Conservation (phyloP, 768 basidiomycete genomes). For the Amylocystis lapponica region DNA sequence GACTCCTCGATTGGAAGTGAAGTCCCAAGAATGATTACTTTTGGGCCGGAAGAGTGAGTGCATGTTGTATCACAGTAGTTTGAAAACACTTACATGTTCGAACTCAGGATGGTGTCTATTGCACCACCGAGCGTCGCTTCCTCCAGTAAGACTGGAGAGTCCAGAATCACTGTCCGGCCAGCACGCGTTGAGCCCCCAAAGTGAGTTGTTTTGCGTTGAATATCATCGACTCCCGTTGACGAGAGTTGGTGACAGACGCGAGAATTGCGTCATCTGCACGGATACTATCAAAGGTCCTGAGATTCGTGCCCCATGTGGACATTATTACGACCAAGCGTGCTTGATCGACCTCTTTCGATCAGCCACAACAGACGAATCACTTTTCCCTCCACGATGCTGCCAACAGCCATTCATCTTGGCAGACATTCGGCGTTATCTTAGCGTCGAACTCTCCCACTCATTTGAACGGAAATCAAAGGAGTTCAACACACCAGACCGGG, state of each 20-base stretch:
- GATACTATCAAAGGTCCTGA: slow-evolving; percentile 8
- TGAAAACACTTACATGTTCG: too few species aligned
- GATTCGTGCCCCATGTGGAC: slow-evolving; percentile 15
- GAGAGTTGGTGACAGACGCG: background rate
- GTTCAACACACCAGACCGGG: slow-evolving; percentile 38
- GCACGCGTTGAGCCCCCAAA: too few species aligned
- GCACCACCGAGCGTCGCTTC: too few species aligned
- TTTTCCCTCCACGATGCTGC: slow-evolving; percentile 27
- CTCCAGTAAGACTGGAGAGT: too few species aligned
- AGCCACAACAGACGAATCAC: slow-evolving; percentile 21
- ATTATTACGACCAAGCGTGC: slow-evolving; percentile 22
- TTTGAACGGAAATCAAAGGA: slow-evolving; percentile 42
- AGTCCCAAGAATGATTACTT: too few species aligned
- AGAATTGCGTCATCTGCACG: slow-evolving; percentile 14
- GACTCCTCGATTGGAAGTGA: too few species aligned
- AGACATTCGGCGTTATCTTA: slow-evolving; percentile 14
- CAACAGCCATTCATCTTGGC: slow-evolving; percentile 13
- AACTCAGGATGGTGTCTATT: too few species aligned
- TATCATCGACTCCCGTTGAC: too few species aligned
- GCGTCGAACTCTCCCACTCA: slow-evolving; percentile 4
- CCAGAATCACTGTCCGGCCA: too few species aligned
- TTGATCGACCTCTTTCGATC: slow-evolving; percentile 21
- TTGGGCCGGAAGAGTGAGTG: too few species aligned
- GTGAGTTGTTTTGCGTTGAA: too few species aligned
- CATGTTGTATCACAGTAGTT: too few species aligned